Evolutionary conservation across 2,329 filamentous ascomycete species (phyloP).

Genomic region (Cordyceps militaris): DNA sequence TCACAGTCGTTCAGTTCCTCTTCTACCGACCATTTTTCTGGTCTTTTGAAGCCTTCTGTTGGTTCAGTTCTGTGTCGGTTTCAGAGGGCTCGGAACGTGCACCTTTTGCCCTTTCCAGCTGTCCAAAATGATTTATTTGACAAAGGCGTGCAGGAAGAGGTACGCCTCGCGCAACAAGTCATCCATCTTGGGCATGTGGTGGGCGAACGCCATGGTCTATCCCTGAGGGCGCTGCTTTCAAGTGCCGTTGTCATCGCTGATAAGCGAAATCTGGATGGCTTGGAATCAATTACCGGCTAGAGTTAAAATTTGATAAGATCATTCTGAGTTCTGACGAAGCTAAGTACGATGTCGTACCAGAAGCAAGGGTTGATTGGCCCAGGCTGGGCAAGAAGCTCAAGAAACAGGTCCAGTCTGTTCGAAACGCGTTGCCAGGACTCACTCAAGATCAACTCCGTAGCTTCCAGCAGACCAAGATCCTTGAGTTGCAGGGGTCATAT

Average conservation of each 20-base stretch:
- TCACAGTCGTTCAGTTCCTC: slow-evolving; percentile 76
- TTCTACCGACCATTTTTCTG: slow-evolving; percentile 85
- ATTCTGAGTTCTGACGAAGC: slow-evolving; percentile 75
- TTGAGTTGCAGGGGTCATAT: neutral
- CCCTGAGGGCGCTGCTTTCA: slow-evolving; percentile 77
- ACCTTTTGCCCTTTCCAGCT: slow-evolving; percentile 78
- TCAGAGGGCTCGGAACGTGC: slow-evolving; percentile 69
- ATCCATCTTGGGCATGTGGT: slow-evolving; percentile 78
- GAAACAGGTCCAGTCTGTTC: slow-evolving; percentile 78
- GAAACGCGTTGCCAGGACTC: slow-evolving; percentile 70
- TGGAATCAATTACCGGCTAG: slow-evolving; percentile 75
- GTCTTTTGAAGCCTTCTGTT: slow-evolving; percentile 69
- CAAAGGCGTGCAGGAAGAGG: slow-evolving; percentile 68
- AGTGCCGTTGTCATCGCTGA: slow-evolving; percentile 76
- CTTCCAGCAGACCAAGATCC: slow-evolving; percentile 43
- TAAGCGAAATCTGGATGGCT: slow-evolving; percentile 66
- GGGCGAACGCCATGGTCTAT: slow-evolving; percentile 69
- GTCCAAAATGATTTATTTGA: slow-evolving; percentile 78
- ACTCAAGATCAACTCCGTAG: slow-evolving; percentile 61
- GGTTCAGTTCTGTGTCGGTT: slow-evolving; percentile 54
- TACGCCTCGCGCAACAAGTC: slow-evolving; percentile 80
- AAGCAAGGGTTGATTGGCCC: slow-evolving; percentile 77
- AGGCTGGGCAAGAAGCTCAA: slow-evolving; percentile 87
- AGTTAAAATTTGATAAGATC: slow-evolving; percentile 76
- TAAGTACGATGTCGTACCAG: slow-evolving; percentile 78